Evolutionary conservation across 2,329 filamentous ascomycete genomes (phyloP), one percentile per base, ranked within the genome.

Genomic region (Diplodia scrobiculata): DNA sequence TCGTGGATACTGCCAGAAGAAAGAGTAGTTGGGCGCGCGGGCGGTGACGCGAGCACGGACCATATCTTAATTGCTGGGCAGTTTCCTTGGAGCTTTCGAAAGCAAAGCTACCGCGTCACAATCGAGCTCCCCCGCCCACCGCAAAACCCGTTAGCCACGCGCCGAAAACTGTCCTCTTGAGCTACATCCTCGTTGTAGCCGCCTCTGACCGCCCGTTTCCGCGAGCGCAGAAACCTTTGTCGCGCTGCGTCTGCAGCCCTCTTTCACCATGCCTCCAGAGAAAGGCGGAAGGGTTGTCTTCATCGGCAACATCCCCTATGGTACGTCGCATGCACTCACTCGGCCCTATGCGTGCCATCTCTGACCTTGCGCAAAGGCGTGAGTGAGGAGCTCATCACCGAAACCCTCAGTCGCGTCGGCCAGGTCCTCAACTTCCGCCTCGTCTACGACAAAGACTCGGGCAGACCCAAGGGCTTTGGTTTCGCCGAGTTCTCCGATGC

Each of bases 401-500:
- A 97, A 72, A 96, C 96, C 68, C 96, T 98, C 78, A 91, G 89
- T 75, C 90, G 90, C 70, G 92, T 91, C 63, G 95, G 95, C 67
- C 91, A 93, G 70, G 94, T 98, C 1, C 84, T 96, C 67, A 94
- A 91, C 76, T 98, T 98, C 77, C 88, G 94, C 63, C 85, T 98
- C 58, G 94, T 98, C 70, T 96, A 97, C 79, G 96, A 98, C 80
- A 90, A 92, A 63, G 94, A 98, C 74, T 97, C 93, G 2, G 93
- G 94, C 50, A 88, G 92, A 66, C 93, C 95, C 0, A 98, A 97
- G 78, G 95, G 95, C 19, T 99, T 97, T 76, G 95, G 95, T 41
- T 99, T 98, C 73, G 91, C 93, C 73, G 94, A 98, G 77, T 99
- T 96, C 75, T 90, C 92, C 65, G 95, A 98, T 75, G 88, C 91